Percentiles rank a stretch among this genome's conserved stretches.
phyloP scores from a whole-genome alignment of 768 basidiomycete genomes.

The Flagelloscypha sp. region DNA sequence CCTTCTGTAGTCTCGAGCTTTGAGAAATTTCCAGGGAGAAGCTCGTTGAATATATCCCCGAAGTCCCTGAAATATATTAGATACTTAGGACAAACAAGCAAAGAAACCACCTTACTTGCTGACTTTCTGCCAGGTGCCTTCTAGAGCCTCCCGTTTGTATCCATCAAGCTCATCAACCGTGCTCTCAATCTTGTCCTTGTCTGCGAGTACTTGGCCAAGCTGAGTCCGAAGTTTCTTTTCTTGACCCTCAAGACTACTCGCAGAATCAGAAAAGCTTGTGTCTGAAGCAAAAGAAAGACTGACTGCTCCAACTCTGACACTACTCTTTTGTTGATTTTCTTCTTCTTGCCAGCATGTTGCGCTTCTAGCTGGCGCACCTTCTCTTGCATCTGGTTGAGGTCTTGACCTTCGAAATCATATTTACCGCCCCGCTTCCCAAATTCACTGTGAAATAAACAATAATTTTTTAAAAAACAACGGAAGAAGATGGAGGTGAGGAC shows the following conservation, averaged over 20 bases:
- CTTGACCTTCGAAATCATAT: slow-evolving; percentile 69
- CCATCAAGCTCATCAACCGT: slow-evolving; percentile 90
- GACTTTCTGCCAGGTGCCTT: slow-evolving; percentile 96
- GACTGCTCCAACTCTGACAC: slow-evolving; percentile 94
- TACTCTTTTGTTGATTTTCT: slow-evolving; percentile 92
- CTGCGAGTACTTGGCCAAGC: slow-evolving; percentile 78
- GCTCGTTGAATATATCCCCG: slow-evolving; percentile 90
- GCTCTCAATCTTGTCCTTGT: slow-evolving; percentile 91
- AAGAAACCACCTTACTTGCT: slow-evolving; percentile 53
- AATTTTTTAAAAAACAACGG: slow-evolving; percentile 3
- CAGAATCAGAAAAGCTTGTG: not conserved
- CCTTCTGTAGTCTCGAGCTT: slow-evolving; percentile 92
- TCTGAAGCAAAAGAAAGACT: slow-evolving; percentile 18
- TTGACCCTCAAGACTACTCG: slow-evolving; percentile 81
- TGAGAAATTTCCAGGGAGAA: slow-evolving; percentile 93
- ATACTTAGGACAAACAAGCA: not conserved
- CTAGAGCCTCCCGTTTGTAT: slow-evolving; percentile 88
- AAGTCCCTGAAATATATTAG: slow-evolving; percentile 63
- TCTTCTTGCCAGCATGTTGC: slow-evolving; percentile 81
- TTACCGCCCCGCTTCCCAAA: slow-evolving; percentile 77
- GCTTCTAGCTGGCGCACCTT: slow-evolving; percentile 70
- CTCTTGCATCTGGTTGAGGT: slow-evolving; percentile 50
- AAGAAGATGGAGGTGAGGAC: slow-evolving; percentile 20
- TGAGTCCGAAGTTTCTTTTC: slow-evolving; percentile 83
- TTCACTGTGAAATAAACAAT: slow-evolving; percentile 35